Percentiles rank a stretch among this genome's conserved stretches.
phyloP scores from a whole-genome alignment of 2,329 filamentous ascomycete species.

The Aspergillus aculeatus region DNA sequence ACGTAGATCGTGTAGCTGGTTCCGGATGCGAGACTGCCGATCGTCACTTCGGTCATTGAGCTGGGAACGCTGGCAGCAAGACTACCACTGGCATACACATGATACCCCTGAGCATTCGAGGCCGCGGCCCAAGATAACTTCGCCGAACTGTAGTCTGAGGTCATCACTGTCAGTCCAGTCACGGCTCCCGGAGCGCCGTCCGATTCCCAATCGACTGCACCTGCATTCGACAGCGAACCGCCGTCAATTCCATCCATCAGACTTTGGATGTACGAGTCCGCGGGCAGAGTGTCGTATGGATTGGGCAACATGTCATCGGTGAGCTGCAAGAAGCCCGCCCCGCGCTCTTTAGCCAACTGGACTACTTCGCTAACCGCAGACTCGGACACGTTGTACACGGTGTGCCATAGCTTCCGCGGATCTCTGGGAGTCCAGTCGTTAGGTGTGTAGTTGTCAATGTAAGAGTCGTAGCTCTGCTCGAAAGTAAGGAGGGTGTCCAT shows the following conservation, averaged over 20 bases:
- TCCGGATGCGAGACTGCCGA: slow-evolving; percentile 14
- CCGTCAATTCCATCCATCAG: slow-evolving; percentile 15
- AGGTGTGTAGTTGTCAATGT: slow-evolving; percentile 19
- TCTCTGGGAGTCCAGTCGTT: slow-evolving; percentile 31
- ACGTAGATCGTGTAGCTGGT: slow-evolving; percentile 10
- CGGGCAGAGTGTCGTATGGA: slow-evolving; percentile 20
- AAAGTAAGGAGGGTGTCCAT: slow-evolving; percentile 36
- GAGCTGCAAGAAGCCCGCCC: slow-evolving; percentile 17
- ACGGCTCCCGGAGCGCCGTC: background rate
- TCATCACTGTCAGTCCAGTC: slow-evolving; percentile 7
- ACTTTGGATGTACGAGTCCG: slow-evolving; percentile 18
- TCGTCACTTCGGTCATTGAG: slow-evolving; percentile 15
- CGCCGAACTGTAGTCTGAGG: slow-evolving; percentile 18
- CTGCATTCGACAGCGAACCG: slow-evolving; percentile 9
- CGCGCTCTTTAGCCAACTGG: slow-evolving; percentile 8
- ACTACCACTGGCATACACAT: slow-evolving; percentile 10
- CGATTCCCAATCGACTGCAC: slow-evolving; percentile 1
- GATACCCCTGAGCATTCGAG: slow-evolving; percentile 15
- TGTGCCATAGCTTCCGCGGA: slow-evolving; percentile 34
- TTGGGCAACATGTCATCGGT: slow-evolving; percentile 17
- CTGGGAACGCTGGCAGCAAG: slow-evolving; percentile 6
- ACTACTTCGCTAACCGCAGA: slow-evolving; percentile 8
- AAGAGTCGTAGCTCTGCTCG: slow-evolving; percentile 26
- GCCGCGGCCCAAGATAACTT: slow-evolving; percentile 14
- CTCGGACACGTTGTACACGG: slow-evolving; percentile 30